A percentile compares a stretch with the other conserved stretches of the same genome.
Conservation (phyloP, 2,329 filamentous ascomycete species). For the Cladosporium sp. region DNA sequence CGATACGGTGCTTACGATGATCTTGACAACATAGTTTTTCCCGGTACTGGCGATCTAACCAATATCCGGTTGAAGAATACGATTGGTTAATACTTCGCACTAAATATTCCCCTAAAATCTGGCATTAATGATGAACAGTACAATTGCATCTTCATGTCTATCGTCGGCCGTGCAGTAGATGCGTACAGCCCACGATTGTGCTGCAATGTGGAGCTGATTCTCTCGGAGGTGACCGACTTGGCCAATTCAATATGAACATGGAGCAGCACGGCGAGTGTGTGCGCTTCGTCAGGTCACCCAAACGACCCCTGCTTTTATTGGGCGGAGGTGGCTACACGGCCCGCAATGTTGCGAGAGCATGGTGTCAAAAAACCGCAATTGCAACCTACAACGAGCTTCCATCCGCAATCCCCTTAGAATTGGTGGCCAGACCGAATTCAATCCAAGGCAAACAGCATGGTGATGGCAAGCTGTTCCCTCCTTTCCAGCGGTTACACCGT, state of each 20-base stretch:
- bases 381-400: constrained; percentile 70
- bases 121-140: constrained; percentile 71
- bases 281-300: constrained; percentile 74
- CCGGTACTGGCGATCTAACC: constrained; percentile 60
- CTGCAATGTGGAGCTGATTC: constrained; percentile 94
- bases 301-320: constrained; percentile 78
- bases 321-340: constrained; percentile 94
- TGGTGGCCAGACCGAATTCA: constrained; percentile 79
- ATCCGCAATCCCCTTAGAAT: constrained; percentile 64
- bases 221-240: constrained; percentile 83
- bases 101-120: constrained; percentile 63
- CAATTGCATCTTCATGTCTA: constrained; percentile 71
- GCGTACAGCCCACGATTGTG: constrained; percentile 86
- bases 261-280: constrained; percentile 88
- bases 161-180: constrained; percentile 72
- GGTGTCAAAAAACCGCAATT: constrained; percentile 92
- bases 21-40: constrained; percentile 49
- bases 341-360: constrained; percentile 87
- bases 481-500: constrained; percentile 57
- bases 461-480: constrained; percentile 70
- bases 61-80: constrained; percentile 69
- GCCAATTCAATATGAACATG: constrained; percentile 93
- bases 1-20: constrained; percentile 78
- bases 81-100: constrained; percentile 63
- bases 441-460: constrained; percentile 73